A percentile compares a stretch with the other conserved stretches of the same genome.
These are phyloP conservation scores for Stemphylium lycopersici DNA, from an alignment of 2,329 filamentous ascomycete genomes.

Conservation along the genomic window DNA sequence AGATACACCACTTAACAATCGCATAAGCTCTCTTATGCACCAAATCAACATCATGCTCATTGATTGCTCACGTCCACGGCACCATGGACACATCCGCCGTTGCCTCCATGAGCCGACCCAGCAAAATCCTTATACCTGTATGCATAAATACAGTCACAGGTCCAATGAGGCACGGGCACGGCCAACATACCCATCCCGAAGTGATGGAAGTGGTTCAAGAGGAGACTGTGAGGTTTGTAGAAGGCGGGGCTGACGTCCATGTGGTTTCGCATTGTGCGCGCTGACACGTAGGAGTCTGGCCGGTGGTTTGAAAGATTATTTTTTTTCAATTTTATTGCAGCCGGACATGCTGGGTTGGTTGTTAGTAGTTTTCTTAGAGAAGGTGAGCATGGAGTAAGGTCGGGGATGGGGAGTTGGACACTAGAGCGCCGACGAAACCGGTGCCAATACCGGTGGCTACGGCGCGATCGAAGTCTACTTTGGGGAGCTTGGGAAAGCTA, in stretches of 20 bases:
- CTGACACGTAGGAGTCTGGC: conserved; percentile 40
- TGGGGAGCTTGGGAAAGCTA: conserved; percentile 20
- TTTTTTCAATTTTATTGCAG: conserved; percentile 39
- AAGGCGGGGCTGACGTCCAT: conserved; percentile 25
- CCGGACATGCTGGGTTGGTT: conserved; percentile 32
- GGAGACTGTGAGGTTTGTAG: conserved; percentile 20
- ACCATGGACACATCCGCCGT: conserved; percentile 34
- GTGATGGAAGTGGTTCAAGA: conserved; percentile 38
- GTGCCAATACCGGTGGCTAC: conserved; percentile 27
- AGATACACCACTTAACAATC: conserved; percentile 35
- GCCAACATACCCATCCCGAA: conserved; percentile 39
- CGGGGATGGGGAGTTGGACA: conserved; percentile 2
- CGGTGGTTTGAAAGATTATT: conserved; percentile 34
- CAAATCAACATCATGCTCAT: conserved; percentile 42
- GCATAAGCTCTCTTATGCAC: conserved; percentile 39
- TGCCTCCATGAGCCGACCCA: conserved; percentile 42
- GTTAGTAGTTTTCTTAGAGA: background rate
- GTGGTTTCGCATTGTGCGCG: conserved; percentile 35
- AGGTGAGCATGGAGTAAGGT: background rate
- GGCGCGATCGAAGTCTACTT: conserved; percentile 25
- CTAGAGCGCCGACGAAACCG: conserved; percentile 22
- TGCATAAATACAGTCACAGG: conserved; percentile 40
- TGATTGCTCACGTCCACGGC: conserved; percentile 45
- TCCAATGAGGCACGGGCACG: conserved; percentile 37
- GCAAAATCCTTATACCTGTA: conserved; percentile 33